phyloP scores from a whole-genome alignment of 345 rosid species.

The Rhizophora mangle region DNA sequence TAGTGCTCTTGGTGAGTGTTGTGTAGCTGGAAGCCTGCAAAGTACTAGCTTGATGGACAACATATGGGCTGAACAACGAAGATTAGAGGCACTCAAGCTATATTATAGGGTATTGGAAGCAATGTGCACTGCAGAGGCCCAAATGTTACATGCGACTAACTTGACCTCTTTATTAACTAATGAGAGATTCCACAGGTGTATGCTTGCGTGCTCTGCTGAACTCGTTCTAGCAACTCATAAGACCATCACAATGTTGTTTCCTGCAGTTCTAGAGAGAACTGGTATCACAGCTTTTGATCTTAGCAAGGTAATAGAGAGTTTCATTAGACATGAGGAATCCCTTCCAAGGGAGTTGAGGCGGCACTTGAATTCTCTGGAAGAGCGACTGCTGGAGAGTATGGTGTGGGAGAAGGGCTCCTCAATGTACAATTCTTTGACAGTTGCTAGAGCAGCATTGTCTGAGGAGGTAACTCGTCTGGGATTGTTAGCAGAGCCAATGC shows the following conservation, averaged over 20 bases:
- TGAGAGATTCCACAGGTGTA: conserved; percentile 96
- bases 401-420: conserved; percentile 98
- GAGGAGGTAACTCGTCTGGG: conserved; percentile 57
- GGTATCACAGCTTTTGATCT: conserved; percentile 99
- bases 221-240: conserved; percentile 92
- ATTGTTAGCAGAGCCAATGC: conserved; percentile 33
- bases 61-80: conserved; percentile 92
- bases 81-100: conserved; percentile 77
- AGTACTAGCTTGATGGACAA: conserved; percentile 81
- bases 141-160: conserved; percentile 70
- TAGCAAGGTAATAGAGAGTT: conserved; percentile 98
- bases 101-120: conserved; percentile 95
- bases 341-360: conserved; percentile 95
- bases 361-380: conserved; percentile 93
- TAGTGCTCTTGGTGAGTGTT: conserved; percentile 58
- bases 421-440: conserved; percentile 87
- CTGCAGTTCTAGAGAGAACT: conserved; percentile 92
- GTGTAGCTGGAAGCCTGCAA: conserved; percentile 61
- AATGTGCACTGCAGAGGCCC: conserved; percentile 92
- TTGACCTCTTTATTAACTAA: conserved; percentile 85
- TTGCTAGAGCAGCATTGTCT: conserved; percentile 70
- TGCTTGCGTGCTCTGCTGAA: conserved; percentile 98
- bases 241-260: conserved; percentile 89
- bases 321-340: conserved; percentile 92
- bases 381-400: conserved; percentile 95